Conservation (phyloP, 768 basidiomycete species). For the Leccinellum rugosiceps region DNA sequence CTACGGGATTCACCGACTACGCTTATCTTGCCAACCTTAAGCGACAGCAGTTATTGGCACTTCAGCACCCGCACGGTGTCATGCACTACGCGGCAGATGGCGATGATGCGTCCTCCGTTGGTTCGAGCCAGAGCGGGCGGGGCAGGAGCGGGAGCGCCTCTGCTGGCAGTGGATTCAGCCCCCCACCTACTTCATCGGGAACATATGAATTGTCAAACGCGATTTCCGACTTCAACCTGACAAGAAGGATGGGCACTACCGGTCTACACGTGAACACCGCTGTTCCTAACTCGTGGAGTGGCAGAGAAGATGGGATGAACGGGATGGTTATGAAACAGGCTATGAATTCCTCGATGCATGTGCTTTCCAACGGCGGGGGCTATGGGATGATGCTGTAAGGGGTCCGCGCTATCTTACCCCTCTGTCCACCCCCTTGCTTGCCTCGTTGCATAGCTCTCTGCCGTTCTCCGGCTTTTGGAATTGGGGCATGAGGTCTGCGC, state of each 20-base stretch:
- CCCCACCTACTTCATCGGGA: constrained; percentile 30
- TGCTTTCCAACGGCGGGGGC: constrained; percentile 36
- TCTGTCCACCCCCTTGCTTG: constrained; percentile 1
- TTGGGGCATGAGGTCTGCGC: constrained; percentile 11
- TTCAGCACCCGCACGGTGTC: constrained; percentile 29
- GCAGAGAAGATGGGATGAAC: constrained; percentile 32
- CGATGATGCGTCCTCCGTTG: constrained; percentile 38
- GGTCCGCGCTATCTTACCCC: constrained; percentile 5
- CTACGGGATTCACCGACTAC: constrained; percentile 20
- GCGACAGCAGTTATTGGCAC: constrained; percentile 30
- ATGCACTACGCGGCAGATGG: constrained; percentile 32
- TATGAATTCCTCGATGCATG: constrained; percentile 36
- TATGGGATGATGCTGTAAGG: constrained; percentile 40
- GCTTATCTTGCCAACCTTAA: constrained; percentile 23
- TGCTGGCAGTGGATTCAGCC: constrained; percentile 31
- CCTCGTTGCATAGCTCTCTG: constrained; percentile 10
- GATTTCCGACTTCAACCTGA: constrained; percentile 23
- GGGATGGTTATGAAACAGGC: constrained; percentile 35
- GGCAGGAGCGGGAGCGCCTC: constrained; percentile 38
- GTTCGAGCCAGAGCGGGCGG: constrained; percentile 33
- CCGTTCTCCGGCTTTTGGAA: constrained; percentile 12
- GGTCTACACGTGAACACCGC: constrained; percentile 28
- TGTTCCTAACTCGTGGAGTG: constrained; percentile 23
- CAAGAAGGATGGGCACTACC: constrained; percentile 22
- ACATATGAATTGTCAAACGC: constrained; percentile 36